Percentiles rank a stretch among this genome's conserved stretches.
Evolutionary conservation across 1,139 yeast genomes (phyloP).

Genomic region (Pichia norvegensis): DNA sequence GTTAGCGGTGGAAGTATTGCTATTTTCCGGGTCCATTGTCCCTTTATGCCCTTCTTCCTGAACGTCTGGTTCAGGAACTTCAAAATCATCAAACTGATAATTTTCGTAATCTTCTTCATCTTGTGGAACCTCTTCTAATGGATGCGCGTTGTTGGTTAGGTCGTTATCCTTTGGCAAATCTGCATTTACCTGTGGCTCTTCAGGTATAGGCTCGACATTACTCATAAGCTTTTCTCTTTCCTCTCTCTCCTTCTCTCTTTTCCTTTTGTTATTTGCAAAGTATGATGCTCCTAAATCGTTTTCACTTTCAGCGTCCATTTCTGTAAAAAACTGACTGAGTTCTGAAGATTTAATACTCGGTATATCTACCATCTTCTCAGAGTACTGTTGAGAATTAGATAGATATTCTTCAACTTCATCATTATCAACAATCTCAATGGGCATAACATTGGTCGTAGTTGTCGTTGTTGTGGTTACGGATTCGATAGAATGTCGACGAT

Average conservation of each 20-base stretch:
- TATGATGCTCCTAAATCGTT: slow-evolving; percentile 11
- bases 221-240: background rate
- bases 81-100: slow-evolving; percentile 7
- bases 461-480: slow-evolving; percentile 7
- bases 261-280: slow-evolving; percentile 12
- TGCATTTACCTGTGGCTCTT: slow-evolving; percentile 1
- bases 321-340: slow-evolving; percentile 16
- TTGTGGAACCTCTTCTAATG: background rate
- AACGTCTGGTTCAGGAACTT: slow-evolving; percentile 2
- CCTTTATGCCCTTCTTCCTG: no score
- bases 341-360: slow-evolving; percentile 17
- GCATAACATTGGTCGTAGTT: slow-evolving; percentile 10
- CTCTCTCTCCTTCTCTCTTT: slow-evolving; percentile 8
- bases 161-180: background rate
- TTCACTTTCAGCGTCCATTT: slow-evolving; percentile 12
- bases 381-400: slow-evolving; percentile 3
- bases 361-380: slow-evolving; percentile 7
- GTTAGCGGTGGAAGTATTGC: no score
- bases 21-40: no score
- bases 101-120: slow-evolving; percentile 10
- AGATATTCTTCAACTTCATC: slow-evolving; percentile 15
- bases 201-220: slow-evolving; percentile 5
- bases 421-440: slow-evolving; percentile 13
- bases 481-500: slow-evolving; percentile 2
- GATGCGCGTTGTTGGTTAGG: background rate